Base-by-base conservation (phyloP, 2,329 filamentous ascomycete genomes). In the Scytalidium sp. region DNA sequence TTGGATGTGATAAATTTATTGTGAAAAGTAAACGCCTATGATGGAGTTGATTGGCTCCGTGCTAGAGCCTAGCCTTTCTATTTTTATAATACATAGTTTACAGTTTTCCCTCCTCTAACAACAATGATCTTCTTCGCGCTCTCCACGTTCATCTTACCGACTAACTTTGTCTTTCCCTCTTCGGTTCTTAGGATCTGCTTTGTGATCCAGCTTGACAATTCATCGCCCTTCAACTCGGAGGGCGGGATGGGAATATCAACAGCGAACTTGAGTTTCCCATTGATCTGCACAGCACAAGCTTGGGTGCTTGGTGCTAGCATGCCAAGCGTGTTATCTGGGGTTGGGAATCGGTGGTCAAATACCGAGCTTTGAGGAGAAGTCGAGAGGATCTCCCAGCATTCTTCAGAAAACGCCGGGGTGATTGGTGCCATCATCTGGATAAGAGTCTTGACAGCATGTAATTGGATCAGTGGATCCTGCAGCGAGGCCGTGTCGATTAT, bases 371-470 rank as follows among this genome's bases (percentile, higher is more conserved):
- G 23, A 39, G 13, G 32, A 36, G 15, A n/a, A n/a, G 32, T 15
- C 4, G 32, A 36, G 32, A 92, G 73, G 2, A 79, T 60, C 53
- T 79, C 75, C 88, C 88, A 95, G 66, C 84, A 88, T 70, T 96
- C 89, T 58, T 93, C 90, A 1, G 89, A 79, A 51, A 94, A 83
- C 0, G 87, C 88, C 0, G 91, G 91, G 0, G 88, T 82, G 46
- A 96, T 83, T 3, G 91, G 91, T 0, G 89, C 87, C 58, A 92
- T 74, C 71, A 96, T 81, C 45, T 82, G 81, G 39, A 93, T 65
- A 8, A 95, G 76, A 3, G 75, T 70, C 1, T 75, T 74, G 1
- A 75, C 67, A 0, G 83, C 76, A 20, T 76, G 69, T 22, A 36
- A 20, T 10, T 45, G 29, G 8, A 19, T 25, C 15, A 20, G 23